Base-by-base conservation (phyloP, 1,284 basidiomycete species). In the Ustilago bromivora region DNA sequence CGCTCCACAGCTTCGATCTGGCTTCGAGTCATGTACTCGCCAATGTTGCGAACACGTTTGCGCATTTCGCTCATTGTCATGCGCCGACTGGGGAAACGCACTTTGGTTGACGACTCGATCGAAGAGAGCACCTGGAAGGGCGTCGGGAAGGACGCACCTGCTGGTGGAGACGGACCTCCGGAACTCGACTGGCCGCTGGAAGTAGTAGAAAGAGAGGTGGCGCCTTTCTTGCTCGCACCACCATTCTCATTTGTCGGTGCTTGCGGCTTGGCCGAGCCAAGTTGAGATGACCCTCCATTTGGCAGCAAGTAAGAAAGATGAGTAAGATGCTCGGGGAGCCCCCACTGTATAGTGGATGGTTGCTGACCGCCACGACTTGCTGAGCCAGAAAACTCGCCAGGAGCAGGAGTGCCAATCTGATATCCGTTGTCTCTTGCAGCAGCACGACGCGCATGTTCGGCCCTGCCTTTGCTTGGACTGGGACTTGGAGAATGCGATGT, bases 21-120 rank as follows among this genome's bases (percentile, higher is more conserved):
- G 34, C 86, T 83, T 23, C 88, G 78, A 0, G 87, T 87, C 17
- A 89, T 94, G 91, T 94, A 98, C 83, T 98, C 96, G 40, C 96
- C 91, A 66, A 98, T 90, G 64, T 92, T 91, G 53, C 94, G 90
- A 23, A 97, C 94, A 23, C 96, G 91, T 88, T 98, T 98, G 86
- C 95, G 93, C 94, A 99, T 97, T 85, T 99, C 96, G 19, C 92
- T 92, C 31, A 96, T 92, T 78, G 95, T 97, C 90, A 92, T 95
- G 59, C 96, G 90, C 87, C 97, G 96, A 74, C 91, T 91, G 0
- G 96, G 96, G 91, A 94, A 99, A 80, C 94, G 93, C 66, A 98
- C 92, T 86, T 94, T 93, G 31, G 95, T 94, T 1, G 95, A 93
- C 47, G 94, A 90, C 86, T 98, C 96, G 78, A 91, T 76, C 15